A percentile compares a stretch with the other conserved stretches of the same genome.
Evolutionary conservation across 306 rosid species (phyloP).

Genomic region (Aeschynomene evenia): DNA sequence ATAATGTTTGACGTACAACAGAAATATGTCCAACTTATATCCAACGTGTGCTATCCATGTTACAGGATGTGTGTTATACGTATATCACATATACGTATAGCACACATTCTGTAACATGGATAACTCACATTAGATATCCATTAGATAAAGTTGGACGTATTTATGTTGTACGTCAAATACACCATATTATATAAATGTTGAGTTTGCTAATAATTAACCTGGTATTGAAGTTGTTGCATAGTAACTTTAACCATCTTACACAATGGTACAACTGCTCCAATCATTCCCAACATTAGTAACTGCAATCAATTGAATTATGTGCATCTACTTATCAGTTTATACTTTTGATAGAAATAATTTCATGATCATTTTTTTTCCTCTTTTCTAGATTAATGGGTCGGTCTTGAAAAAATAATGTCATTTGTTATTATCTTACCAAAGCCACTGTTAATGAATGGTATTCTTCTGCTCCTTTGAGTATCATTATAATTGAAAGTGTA

Average conservation of each 20-base stretch:
- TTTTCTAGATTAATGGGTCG: not conserved
- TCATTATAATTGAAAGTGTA: slow-evolving; percentile 57
- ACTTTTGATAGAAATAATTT: too few species aligned
- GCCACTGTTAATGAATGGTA: slow-evolving; percentile 46
- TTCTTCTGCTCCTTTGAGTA: slow-evolving; percentile 55
- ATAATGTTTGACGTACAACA: too few species aligned
- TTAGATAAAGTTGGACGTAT: too few species aligned
- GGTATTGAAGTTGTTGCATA: slow-evolving; percentile 52
- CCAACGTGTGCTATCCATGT: too few species aligned
- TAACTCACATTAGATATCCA: too few species aligned
- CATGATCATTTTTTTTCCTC: not conserved
- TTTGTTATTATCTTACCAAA: slow-evolving; percentile 41
- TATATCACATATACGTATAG: too few species aligned
- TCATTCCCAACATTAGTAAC: slow-evolving; percentile 55
- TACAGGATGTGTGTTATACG: too few species aligned
- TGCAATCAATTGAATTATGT: slow-evolving; percentile 40
- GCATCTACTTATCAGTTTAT: too few species aligned
- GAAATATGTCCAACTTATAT: too few species aligned
- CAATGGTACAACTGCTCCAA: slow-evolving; percentile 64
- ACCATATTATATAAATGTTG: not conserved
- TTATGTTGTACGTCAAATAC: too few species aligned
- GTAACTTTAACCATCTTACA: slow-evolving; percentile 58
- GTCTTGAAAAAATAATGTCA: not conserved
- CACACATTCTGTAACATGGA: too few species aligned
- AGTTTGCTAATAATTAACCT: slow-evolving; percentile 52